phyloP scores from a whole-genome alignment of 148 eudicot genomes.

The Arbutus unedo region DNA sequence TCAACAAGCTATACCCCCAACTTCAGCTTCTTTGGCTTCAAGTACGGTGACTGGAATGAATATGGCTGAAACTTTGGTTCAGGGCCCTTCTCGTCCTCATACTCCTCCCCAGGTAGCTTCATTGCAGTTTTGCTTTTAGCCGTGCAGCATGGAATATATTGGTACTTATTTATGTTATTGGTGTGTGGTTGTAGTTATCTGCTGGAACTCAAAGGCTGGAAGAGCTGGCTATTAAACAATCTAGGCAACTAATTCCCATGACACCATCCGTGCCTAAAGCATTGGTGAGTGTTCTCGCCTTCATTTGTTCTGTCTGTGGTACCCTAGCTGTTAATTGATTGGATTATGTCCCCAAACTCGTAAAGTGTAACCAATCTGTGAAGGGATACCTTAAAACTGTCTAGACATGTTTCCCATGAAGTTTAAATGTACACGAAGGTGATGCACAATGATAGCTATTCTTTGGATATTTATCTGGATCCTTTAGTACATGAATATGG shows the following conservation, averaged over 20 bases:
- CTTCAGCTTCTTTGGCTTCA: slow-evolving; percentile 21
- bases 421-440: too few species aligned
- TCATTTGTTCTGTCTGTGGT: neutral
- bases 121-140: neutral
- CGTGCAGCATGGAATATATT: neutral
- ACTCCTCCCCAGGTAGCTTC: slow-evolving; percentile 35
- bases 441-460: too few species aligned
- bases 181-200: slow-evolving; percentile 26
- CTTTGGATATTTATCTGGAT: too few species aligned
- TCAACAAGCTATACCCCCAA: slow-evolving; percentile 21
- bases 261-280: slow-evolving; percentile 48
- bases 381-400: too few species aligned
- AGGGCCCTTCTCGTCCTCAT: slow-evolving; percentile 41
- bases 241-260: slow-evolving; percentile 49
- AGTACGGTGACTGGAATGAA: slow-evolving; percentile 30
- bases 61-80: slow-evolving; percentile 55
- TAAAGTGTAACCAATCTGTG: too few species aligned
- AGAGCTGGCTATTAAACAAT: slow-evolving; percentile 52
- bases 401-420: too few species aligned
- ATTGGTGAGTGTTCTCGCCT: slow-evolving; percentile 30
- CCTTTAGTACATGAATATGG: too few species aligned
- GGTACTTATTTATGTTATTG: neutral
- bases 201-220: slow-evolving; percentile 47
- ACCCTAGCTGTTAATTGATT: neutral
- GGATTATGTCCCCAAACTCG: too few species aligned